Conservation (phyloP, 2,329 filamentous ascomycete genomes). For the Pseudocercospora pini-densiflorae region DNA sequence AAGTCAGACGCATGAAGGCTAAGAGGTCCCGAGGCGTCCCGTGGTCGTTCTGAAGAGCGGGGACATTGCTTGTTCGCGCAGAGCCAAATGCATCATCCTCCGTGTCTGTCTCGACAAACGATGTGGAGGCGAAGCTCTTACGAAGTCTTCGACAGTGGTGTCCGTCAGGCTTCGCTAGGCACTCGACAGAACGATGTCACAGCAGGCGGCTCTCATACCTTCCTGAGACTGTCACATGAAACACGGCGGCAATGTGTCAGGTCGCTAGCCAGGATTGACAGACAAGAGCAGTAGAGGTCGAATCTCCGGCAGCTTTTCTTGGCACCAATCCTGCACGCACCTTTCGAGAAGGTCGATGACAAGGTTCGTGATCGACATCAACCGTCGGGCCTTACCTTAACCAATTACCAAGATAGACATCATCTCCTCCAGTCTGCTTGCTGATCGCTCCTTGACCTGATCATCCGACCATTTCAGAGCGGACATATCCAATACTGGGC, state of each 20-base stretch:
- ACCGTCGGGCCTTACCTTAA: neutral
- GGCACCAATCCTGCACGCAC: neutral
- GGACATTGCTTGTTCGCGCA: neutral
- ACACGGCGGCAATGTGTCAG: neutral
- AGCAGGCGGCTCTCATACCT: neutral
- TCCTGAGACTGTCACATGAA: neutral
- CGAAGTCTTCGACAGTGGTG: neutral
- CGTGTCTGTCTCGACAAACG: neutral
- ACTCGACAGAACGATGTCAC: neutral
- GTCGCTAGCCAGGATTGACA: neutral
- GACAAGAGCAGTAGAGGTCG: neutral
- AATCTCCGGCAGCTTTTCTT: neutral
- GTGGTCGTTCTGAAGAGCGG: neutral
- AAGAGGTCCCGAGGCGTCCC: neutral
- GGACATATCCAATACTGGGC: neutral
- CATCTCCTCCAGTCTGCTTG: neutral
- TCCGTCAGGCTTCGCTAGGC: neutral
- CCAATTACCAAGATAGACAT: constrained; percentile 4
- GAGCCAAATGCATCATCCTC: neutral
- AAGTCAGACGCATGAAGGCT: neutral
- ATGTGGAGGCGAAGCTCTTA: neutral
- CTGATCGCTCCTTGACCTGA: neutral
- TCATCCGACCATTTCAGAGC: neutral
- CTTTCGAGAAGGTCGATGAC: neutral
- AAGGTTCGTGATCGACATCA: neutral